Conservation (phyloP, 345 rosid genomes). For the Moringa oleifera region DNA sequence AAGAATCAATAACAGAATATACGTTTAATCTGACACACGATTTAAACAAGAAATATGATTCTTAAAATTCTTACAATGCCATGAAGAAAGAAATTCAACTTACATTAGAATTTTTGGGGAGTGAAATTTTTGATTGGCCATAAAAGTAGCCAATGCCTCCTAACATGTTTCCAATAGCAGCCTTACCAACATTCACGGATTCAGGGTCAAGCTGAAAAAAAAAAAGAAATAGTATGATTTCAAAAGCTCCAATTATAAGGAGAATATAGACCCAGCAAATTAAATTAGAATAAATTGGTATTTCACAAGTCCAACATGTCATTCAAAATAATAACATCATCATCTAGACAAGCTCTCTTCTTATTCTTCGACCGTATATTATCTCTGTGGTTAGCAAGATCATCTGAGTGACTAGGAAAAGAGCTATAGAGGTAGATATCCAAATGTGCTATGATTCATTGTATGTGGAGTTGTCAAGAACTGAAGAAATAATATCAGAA, state of each 20-base stretch:
- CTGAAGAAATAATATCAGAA: neutral
- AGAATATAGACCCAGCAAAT: neutral
- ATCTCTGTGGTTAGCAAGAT: too few species aligned
- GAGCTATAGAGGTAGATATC: neutral
- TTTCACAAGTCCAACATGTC: neutral
- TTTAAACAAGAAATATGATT: neutral
- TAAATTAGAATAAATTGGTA: too few species aligned
- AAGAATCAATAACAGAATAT: too few species aligned
- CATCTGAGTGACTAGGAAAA: neutral
- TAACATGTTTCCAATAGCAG: slow-evolving; percentile 78
- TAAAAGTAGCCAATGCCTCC: slow-evolving; percentile 96
- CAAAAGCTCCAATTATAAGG: neutral
- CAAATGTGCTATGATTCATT: neutral
- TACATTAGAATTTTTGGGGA: slow-evolving; percentile 49
- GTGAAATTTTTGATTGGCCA: slow-evolving; percentile 76
- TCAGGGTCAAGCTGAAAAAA: slow-evolving; percentile 61
- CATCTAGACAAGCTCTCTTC: neutral
- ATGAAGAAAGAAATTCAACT: slow-evolving; percentile 26
- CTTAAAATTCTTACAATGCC: neutral
- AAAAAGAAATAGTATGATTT: slow-evolving; percentile 11
- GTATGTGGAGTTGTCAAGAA: neutral
- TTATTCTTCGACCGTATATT: neutral
- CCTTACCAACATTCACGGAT: slow-evolving; percentile 59
- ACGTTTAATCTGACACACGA: too few species aligned
- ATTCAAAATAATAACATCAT: too few species aligned